Evolutionary conservation across 2,329 filamentous ascomycete genomes (phyloP).

Genomic region (Apiospora saccharicola): DNA sequence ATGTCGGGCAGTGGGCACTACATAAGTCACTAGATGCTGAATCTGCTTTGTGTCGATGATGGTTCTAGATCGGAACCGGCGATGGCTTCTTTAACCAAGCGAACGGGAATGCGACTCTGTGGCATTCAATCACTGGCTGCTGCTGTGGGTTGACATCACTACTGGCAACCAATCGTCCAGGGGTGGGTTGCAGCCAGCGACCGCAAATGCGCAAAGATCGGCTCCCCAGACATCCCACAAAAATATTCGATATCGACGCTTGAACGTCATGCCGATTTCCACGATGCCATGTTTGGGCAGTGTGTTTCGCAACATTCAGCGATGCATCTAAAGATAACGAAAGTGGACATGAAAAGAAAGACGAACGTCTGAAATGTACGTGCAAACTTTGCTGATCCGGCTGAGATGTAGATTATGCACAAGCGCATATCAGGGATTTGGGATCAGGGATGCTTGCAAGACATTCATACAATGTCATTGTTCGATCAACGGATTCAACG

Average conservation of each 20-base stretch:
- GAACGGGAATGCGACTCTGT: background rate
- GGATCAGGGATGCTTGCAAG: background rate
- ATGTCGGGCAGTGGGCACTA: background rate
- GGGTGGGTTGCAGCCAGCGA: conserved; percentile 2
- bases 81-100: background rate
- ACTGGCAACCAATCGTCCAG: background rate
- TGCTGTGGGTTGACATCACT: conserved; percentile 14
- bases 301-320: background rate
- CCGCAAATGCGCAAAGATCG: background rate
- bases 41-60: background rate
- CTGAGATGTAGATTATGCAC: background rate
- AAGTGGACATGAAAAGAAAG: background rate
- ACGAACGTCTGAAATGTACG: background rate
- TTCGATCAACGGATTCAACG: conserved; percentile 8
- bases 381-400: background rate
- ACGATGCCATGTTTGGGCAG: background rate
- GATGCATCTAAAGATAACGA: background rate
- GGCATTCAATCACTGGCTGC: background rate
- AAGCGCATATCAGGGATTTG: background rate
- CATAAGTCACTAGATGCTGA: background rate
- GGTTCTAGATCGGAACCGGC: background rate
- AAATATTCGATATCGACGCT: background rate
- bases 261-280: background rate
- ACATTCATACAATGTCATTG: background rate
- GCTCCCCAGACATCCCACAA: conserved; percentile 9